Base-by-base conservation (phyloP, 495 filamentous ascomycete genomes). In the Aspergillus ostianus region DNA sequence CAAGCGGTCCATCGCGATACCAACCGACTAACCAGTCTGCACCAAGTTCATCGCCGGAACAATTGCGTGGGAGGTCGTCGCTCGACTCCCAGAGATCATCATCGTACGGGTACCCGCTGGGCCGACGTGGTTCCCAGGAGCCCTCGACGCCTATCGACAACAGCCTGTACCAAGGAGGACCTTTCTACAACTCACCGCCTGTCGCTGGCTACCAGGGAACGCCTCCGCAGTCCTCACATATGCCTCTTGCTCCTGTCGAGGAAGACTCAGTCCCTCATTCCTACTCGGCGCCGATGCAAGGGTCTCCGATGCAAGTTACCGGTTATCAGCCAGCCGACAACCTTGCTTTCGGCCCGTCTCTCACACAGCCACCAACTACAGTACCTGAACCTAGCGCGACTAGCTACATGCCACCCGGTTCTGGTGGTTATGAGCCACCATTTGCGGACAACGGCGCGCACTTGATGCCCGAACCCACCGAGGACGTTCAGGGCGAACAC, bases 1-100 rank as follows among this genome's bases (percentile, higher is more conserved):
- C 73, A 19, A 66, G 75, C 55, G 74, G 75, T 13, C 73, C 77
- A 29, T 89, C 88, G 26, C 81, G 83, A 53, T 91, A 92, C 73
- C 83, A 88, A 41, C 88, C 89, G 26, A 72, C 70, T 10, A 73
- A 66, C 32, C 78, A 77, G 30, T 78, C 82, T 61, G 79, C 76
- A 1, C 77, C 79, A 6, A 76, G 67, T 49, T 77, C 73, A 0
- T 83, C 81, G 3, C 75, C 80, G 21, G 81, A 84, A 56, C 78
- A 82, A 26, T 68, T 69, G 18, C 74, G 74, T 21, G 69, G 75
- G 20, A 69, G 77, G 53, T 73, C 76, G 26, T 81, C 76, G 3
- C 64, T 81, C 50, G 79, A 84, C 53, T 78, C 75, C n/a, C 77
- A 78, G 57, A 67, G 75, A 58, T 79, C 77, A 27, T 60, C 65